phyloP scores from a whole-genome alignment of 192 early-diverging fungal genomes.

The Fimicolochytrium jonesii region DNA sequence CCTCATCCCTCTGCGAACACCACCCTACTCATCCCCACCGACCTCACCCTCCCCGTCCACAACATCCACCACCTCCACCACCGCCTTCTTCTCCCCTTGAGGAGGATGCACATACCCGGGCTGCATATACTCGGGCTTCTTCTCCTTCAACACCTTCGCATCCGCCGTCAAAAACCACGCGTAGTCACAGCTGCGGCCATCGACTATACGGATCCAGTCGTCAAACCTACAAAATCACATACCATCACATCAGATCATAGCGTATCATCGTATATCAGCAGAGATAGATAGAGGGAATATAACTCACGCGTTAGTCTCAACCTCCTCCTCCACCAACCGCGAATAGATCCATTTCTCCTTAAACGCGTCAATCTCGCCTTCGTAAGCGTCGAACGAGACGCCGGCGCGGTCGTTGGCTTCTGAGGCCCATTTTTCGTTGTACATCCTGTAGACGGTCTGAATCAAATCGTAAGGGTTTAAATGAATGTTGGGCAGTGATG shows the following conservation, averaged over 20 bases:
- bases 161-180: conserved; percentile 61
- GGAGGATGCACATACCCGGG: too few species aligned
- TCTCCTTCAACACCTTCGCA: conserved; percentile 49
- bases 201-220: conserved; percentile 58
- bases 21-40: too few species aligned
- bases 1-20: too few species aligned
- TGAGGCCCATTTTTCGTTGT: conserved; percentile 19
- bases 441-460: conserved; percentile 19
- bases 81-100: too few species aligned
- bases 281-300: background rate
- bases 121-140: conserved; percentile 35
- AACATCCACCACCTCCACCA: conserved; percentile 18
- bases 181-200: conserved; percentile 49
- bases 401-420: background rate
- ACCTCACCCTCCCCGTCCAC: too few species aligned
- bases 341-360: conserved; percentile 87
- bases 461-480: too few species aligned
- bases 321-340: conserved; percentile 73
- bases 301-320: conserved; percentile 52
- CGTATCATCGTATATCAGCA: background rate
- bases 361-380: conserved; percentile 75
- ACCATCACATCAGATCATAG: too few species aligned
- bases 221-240: conserved; percentile 43
- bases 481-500: too few species aligned
- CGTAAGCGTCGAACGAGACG: background rate